Evolutionary conservation across 2,329 filamentous ascomycete species (phyloP).

Genomic region (Huntiella savannae): DNA sequence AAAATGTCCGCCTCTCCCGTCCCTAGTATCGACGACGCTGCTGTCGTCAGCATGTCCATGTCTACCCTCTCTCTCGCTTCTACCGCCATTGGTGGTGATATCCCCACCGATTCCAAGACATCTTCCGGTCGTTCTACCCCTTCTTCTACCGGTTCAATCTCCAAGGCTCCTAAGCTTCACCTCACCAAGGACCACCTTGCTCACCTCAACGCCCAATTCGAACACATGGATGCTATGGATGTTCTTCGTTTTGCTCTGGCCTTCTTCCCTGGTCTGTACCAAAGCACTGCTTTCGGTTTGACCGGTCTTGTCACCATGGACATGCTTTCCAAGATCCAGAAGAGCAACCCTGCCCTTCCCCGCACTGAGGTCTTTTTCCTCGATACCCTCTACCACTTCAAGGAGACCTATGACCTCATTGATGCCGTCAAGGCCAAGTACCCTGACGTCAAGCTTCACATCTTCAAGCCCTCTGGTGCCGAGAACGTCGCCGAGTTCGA

Average conservation of each 20-base stretch:
- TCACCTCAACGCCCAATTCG: slow-evolving; percentile 77
- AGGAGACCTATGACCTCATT: slow-evolving; percentile 55
- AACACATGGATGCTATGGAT: slow-evolving; percentile 74
- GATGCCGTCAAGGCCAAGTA: slow-evolving; percentile 60
- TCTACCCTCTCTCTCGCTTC: slow-evolving; percentile 10
- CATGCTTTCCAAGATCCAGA: slow-evolving; percentile 60
- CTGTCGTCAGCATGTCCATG: slow-evolving; percentile 8
- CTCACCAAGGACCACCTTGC: slow-evolving; percentile 78
- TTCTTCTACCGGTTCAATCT: slow-evolving; percentile 16
- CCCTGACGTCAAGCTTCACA: slow-evolving; percentile 60
- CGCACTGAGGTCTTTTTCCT: slow-evolving; percentile 57
- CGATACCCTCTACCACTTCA: slow-evolving; percentile 68
- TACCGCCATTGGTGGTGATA: slow-evolving; percentile 15
- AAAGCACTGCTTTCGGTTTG: slow-evolving; percentile 68
- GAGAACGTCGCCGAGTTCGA: slow-evolving; percentile 62
- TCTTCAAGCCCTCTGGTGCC: slow-evolving; percentile 69
- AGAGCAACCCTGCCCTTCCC: slow-evolving; percentile 39
- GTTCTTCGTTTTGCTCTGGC: slow-evolving; percentile 83
- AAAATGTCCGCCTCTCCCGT: slow-evolving; percentile 9
- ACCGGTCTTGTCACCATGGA: slow-evolving; percentile 69
- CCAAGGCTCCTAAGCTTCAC: slow-evolving; percentile 50
- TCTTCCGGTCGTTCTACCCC: slow-evolving; percentile 61
- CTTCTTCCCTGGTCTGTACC: slow-evolving; percentile 75
- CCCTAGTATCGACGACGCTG: slow-evolving; percentile 7
- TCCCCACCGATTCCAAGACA: slow-evolving; percentile 23